These are phyloP conservation scores for Anthracocystis panici-leucophaei DNA, from an alignment of 1,284 basidiomycete species.

Conservation along the genomic window DNA sequence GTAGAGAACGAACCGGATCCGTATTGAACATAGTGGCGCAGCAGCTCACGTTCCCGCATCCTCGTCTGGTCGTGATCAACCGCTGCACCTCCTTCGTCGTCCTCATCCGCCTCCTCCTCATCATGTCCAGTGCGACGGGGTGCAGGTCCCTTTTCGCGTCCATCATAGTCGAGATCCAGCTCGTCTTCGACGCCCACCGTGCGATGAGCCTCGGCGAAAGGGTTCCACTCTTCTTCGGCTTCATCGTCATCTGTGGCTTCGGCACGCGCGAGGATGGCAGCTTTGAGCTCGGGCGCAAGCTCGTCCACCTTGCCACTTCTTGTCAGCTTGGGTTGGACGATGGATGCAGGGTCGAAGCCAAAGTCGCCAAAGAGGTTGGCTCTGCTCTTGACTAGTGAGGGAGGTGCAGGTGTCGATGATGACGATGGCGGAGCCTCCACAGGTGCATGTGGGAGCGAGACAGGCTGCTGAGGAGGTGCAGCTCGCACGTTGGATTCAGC, in stretches of 20 bases:
- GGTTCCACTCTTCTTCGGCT: conserved; percentile 54
- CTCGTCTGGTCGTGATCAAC: conserved; percentile 15
- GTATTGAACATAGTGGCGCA: conserved; percentile 35
- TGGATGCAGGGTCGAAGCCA: conserved; percentile 32
- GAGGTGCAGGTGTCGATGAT: conserved; percentile 3
- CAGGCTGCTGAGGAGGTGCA: background rate
- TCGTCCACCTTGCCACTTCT: conserved; percentile 28
- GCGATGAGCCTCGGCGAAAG: conserved; percentile 28
- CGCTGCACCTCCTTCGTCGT: conserved; percentile 8
- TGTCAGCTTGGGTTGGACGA: conserved; percentile 17
- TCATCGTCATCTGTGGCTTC: conserved; percentile 53
- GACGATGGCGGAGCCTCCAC: background rate
- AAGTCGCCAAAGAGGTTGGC: conserved; percentile 52
- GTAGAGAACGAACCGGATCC: conserved; percentile 29
- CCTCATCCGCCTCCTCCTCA: conserved; percentile 18
- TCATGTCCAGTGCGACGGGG: conserved; percentile 10
- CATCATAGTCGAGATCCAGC: conserved; percentile 47
- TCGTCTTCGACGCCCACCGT: conserved; percentile 54
- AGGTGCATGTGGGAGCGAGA: background rate
- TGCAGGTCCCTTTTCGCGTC: conserved; percentile 20
- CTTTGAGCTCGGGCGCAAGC: conserved; percentile 48
- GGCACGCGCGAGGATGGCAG: conserved; percentile 50
- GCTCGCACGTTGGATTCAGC: background rate
- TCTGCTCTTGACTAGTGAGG: conserved; percentile 38
- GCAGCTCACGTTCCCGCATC: conserved; percentile 37